Percentiles rank a stretch among this genome's conserved stretches.
Conservation (phyloP, 108 stramenopile species). For the Cyclotella choctawhatcheeana region DNA sequence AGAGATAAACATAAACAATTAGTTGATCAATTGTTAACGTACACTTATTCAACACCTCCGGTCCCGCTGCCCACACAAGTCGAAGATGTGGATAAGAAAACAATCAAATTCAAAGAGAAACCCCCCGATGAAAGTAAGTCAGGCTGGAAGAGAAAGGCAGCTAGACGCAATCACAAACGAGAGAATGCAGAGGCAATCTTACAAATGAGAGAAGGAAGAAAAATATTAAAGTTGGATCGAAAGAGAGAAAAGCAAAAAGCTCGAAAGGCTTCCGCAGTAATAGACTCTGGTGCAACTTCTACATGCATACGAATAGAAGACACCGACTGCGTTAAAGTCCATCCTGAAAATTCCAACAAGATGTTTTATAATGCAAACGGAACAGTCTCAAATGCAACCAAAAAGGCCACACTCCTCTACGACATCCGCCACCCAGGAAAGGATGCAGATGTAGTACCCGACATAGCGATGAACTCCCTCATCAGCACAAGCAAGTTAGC, state of each 20-base stretch:
- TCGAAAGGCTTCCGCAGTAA: background rate
- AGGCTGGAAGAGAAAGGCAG: background rate
- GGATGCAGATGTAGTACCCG: slow-evolving; percentile 7
- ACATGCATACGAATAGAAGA: background rate
- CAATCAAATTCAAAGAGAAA: background rate
- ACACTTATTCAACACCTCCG: background rate
- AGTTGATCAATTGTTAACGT: background rate
- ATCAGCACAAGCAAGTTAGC: slow-evolving; percentile 19
- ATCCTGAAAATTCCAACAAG: background rate
- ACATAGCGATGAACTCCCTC: background rate
- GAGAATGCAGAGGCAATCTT: background rate
- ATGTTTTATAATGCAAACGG: slow-evolving; percentile 10
- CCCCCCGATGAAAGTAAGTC: background rate
- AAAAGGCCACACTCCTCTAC: background rate
- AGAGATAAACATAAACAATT: background rate
- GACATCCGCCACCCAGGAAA: background rate
- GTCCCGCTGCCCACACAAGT: slow-evolving; percentile 18
- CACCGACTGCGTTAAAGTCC: background rate
- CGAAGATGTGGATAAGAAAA: background rate
- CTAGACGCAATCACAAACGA: background rate
- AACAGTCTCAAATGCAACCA: slow-evolving; percentile 3
- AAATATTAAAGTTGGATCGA: background rate
- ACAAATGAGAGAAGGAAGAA: background rate
- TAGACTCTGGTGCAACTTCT: slow-evolving; percentile 4
- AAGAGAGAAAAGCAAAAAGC: background rate